A percentile compares a stretch with the other conserved stretches of the same genome.
phyloP scores from a whole-genome alignment of 2,329 filamentous ascomycete genomes.

The Hymenoscyphus linearis region DNA sequence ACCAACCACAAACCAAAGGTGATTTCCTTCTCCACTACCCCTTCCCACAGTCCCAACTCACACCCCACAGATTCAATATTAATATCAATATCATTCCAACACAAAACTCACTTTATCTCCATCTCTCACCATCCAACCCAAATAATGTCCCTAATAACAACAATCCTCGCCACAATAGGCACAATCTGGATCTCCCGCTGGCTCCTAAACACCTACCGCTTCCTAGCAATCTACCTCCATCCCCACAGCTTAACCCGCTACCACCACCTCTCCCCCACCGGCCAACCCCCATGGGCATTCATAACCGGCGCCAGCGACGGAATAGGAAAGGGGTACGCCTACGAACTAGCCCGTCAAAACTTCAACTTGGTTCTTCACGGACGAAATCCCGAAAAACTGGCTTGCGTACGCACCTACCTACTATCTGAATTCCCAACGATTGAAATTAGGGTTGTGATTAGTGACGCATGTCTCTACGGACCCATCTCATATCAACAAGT shows the following conservation, averaged over 20 bases:
- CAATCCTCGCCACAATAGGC: slow-evolving; percentile 2
- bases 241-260: slow-evolving; percentile 6
- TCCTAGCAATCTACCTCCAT: slow-evolving; percentile 5
- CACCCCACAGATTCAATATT: neutral
- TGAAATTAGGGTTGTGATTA: neutral
- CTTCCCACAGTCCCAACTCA: neutral
- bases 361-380: slow-evolving; percentile 94
- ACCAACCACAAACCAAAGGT: no score
- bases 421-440: slow-evolving; percentile 1
- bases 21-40: no score
- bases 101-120: neutral
- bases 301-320: slow-evolving; percentile 95
- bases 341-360: slow-evolving; percentile 78
- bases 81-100: neutral
- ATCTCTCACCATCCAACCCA: neutral
- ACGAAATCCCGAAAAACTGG: slow-evolving; percentile 47
- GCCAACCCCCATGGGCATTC: slow-evolving; percentile 61
- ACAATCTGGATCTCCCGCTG: slow-evolving; percentile 3
- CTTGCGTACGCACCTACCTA: neutral
- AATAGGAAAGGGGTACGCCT: slow-evolving; percentile 88
- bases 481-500: neutral
- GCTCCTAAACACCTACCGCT: neutral
- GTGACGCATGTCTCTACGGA: slow-evolving; percentile 2
- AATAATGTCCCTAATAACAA: slow-evolving; percentile 2
- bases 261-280: slow-evolving; percentile 1